Evolutionary conservation across 257 asterid genomes (phyloP).

Genomic region (Scutellaria minor): DNA sequence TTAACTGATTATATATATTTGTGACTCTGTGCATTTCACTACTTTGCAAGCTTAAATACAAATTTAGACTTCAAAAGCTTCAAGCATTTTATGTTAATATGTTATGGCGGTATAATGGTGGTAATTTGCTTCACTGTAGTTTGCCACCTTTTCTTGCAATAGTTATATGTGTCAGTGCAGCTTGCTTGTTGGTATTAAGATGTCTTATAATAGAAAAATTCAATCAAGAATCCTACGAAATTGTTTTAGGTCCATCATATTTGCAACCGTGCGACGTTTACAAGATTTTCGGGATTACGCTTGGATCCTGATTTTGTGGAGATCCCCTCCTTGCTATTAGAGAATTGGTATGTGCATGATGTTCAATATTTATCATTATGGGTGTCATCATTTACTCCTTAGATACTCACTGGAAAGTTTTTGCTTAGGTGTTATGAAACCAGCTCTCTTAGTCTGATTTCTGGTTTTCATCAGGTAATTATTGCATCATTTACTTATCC

Average conservation of each 20-base stretch:
- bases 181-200: too few relatives aligned
- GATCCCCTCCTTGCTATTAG: constrained; percentile 82
- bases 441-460: constrained; percentile 72
- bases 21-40: too few relatives aligned
- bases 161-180: not conserved
- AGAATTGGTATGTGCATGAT: constrained; percentile 66
- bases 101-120: too few relatives aligned
- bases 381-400: not conserved
- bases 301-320: constrained; percentile 96
- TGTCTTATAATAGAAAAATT: constrained; percentile 6
- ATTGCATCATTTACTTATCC: not conserved
- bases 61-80: too few relatives aligned
- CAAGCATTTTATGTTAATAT: too few relatives aligned
- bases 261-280: constrained; percentile 85
- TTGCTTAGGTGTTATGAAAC: constrained; percentile 81
- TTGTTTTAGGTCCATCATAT: constrained; percentile 74
- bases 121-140: too few relatives aligned
- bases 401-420: constrained; percentile 33
- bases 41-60: too few relatives aligned
- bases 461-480: constrained; percentile 92
- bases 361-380: constrained; percentile 13
- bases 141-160: too few relatives aligned
- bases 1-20: too few relatives aligned
- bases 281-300: constrained; percentile 91
- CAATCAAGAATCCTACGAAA: constrained; percentile 18